Conservation (phyloP, 176 grass and related monocot genomes). For the Hordeum marinum region DNA sequence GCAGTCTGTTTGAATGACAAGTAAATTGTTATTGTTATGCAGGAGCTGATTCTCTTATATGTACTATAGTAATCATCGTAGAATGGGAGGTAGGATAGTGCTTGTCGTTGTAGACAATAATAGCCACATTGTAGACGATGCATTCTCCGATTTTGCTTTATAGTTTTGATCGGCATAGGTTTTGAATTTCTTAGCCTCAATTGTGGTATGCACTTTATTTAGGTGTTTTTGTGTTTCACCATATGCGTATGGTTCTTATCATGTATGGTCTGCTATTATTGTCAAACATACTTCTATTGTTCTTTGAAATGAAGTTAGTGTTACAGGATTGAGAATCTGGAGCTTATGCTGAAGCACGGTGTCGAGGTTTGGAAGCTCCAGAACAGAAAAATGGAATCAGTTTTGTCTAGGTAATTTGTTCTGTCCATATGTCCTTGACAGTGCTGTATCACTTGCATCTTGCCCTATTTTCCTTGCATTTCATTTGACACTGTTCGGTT, state of each 20-base stretch:
- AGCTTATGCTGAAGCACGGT: conserved; percentile 80
- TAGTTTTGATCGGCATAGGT: background rate
- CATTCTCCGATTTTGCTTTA: background rate
- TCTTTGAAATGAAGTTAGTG: conserved; percentile 25
- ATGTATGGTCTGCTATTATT: background rate
- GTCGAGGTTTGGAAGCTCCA: conserved; percentile 92
- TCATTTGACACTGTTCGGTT: background rate
- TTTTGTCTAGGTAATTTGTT: conserved; percentile 76
- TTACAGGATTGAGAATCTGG: conserved; percentile 96
- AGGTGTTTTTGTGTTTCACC: background rate
- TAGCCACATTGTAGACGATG: background rate
- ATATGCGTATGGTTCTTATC: conserved; percentile 2
- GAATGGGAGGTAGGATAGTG: background rate
- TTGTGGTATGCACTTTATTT: background rate
- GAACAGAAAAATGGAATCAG: conserved; percentile 82
- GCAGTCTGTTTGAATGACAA: conserved; percentile 19
- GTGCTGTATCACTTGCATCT: background rate
- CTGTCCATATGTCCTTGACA: background rate
- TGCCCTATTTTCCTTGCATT: background rate
- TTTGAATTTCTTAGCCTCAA: conserved; percentile 1
- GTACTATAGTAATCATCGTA: background rate
- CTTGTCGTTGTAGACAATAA: background rate
- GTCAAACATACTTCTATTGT: background rate
- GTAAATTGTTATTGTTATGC: background rate
- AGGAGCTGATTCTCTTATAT: background rate